A percentile compares a stretch with the other conserved stretches of the same genome.
These are phyloP conservation scores for Hymenoscyphus scutula DNA, from an alignment of 2,329 filamentous ascomycete genomes.

Conservation along the genomic window DNA sequence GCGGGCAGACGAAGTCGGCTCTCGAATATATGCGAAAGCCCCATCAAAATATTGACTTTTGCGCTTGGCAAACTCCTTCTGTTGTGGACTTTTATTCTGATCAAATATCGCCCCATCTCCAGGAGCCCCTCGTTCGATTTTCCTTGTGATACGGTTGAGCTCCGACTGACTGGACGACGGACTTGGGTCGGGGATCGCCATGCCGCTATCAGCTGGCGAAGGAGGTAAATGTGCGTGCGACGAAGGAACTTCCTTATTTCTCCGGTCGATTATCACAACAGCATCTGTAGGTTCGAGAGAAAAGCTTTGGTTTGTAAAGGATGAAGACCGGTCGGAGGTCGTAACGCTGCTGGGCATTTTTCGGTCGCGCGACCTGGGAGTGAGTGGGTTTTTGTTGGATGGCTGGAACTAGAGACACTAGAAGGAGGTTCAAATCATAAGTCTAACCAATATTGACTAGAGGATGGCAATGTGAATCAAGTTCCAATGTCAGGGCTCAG, in stretches of 20 bases:
- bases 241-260: constrained; percentile 12
- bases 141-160: constrained; percentile 27
- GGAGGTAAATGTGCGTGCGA: constrained; percentile 27
- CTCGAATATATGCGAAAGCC: constrained; percentile 35
- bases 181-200: constrained; percentile 20
- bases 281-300: not conserved
- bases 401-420: not conserved
- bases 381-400: not conserved
- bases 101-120: constrained; percentile 31
- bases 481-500: not conserved
- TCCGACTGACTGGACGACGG: constrained; percentile 19
- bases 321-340: not conserved
- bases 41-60: constrained; percentile 38
- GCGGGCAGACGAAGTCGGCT: constrained; percentile 30
- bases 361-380: not conserved
- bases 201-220: constrained; percentile 30
- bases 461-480: not conserved
- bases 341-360: constrained; percentile 6
- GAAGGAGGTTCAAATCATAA: not conserved
- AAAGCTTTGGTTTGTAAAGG: constrained; percentile 1
- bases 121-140: constrained; percentile 32
- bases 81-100: constrained; percentile 31
- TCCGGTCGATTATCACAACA: constrained; percentile 9
- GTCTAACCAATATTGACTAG: not conserved
- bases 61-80: constrained; percentile 30